These are phyloP conservation scores for Ormosia emarginata DNA, from an alignment of 306 rosid species.

Conservation along the genomic window DNA sequence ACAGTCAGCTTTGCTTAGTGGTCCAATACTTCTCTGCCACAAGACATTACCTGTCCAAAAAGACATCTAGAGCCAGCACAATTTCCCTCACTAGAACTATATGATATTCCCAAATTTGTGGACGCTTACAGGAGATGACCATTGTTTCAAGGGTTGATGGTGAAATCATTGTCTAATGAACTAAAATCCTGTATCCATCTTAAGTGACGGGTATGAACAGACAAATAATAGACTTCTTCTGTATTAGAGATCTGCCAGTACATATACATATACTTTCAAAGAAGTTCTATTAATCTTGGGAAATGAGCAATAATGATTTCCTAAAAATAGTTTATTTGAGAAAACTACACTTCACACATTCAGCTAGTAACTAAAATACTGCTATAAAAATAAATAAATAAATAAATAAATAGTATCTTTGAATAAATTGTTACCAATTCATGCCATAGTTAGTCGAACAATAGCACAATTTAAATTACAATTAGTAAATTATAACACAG, in stretches of 20 bases:
- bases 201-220: constrained; percentile 48
- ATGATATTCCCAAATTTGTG: too few relatives aligned
- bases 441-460: not conserved
- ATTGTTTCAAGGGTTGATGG: constrained; percentile 66
- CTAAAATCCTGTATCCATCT: constrained; percentile 80
- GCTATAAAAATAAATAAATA: not conserved
- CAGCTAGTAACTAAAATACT: not conserved
- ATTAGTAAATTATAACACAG: not conserved
- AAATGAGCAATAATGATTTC: not conserved
- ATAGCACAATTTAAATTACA: not conserved
- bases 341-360: not conserved
- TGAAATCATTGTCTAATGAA: constrained; percentile 50
- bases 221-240: constrained; percentile 65
- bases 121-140: too few relatives aligned
- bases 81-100: constrained; percentile 52
- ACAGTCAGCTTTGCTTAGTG: constrained; percentile 46
- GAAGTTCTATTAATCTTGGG: not conserved
- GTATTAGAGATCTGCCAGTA: constrained; percentile 64
- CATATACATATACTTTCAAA: constrained; percentile 5
- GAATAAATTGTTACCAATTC: not conserved
- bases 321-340: not conserved
- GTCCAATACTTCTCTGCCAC: constrained; percentile 74
- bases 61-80: constrained; percentile 64
- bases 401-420: not conserved
- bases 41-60: constrained; percentile 60